These are phyloP conservation scores for Fusarium dlaminii DNA, from an alignment of 2,329 filamentous ascomycete species.

Conservation along the genomic window DNA sequence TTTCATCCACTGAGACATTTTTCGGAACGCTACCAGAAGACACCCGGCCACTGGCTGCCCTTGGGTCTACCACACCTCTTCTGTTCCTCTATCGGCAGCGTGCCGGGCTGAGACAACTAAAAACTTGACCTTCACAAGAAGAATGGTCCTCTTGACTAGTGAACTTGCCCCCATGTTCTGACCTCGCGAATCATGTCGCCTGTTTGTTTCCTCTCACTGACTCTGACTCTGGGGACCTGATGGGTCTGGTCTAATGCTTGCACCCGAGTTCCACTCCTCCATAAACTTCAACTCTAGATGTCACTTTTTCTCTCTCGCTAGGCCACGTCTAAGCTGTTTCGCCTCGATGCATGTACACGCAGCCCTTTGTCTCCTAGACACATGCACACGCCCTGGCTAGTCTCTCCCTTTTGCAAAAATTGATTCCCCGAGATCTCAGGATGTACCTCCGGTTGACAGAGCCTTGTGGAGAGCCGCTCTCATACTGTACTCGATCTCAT, in stretches of 20 bases:
- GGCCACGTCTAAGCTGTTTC: slow-evolving; percentile 27
- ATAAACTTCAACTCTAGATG: slow-evolving; percentile 10
- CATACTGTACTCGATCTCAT: background rate
- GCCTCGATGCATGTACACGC: slow-evolving; percentile 26
- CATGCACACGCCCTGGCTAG: slow-evolving; percentile 8
- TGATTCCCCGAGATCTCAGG: slow-evolving; percentile 23
- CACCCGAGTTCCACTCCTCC: slow-evolving; percentile 17
- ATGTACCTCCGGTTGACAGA: background rate
- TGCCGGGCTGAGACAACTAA: slow-evolving; percentile 26
- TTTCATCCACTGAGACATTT: slow-evolving; percentile 40
- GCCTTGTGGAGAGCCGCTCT: slow-evolving; percentile 8
- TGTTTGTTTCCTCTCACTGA: slow-evolving; percentile 17
- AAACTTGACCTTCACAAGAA: background rate
- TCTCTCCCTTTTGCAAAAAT: background rate
- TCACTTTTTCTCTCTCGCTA: slow-evolving; percentile 18
- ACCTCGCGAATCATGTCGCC: slow-evolving; percentile 38
- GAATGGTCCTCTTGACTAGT: slow-evolving; percentile 21
- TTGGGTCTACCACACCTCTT: slow-evolving; percentile 24
- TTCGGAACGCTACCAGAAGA: slow-evolving; percentile 16
- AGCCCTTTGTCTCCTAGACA: slow-evolving; percentile 29
- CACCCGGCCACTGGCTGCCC: slow-evolving; percentile 22
- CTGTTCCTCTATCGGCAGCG: slow-evolving; percentile 23
- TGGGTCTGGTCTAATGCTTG: slow-evolving; percentile 15
- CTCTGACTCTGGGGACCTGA: slow-evolving; percentile 17
- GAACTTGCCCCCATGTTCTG: slow-evolving; percentile 17